Percentiles rank a stretch among this genome's conserved stretches.
Evolutionary conservation across 1,139 yeast species (phyloP).

Genomic region (Zygosaccharomyces sapae): DNA sequence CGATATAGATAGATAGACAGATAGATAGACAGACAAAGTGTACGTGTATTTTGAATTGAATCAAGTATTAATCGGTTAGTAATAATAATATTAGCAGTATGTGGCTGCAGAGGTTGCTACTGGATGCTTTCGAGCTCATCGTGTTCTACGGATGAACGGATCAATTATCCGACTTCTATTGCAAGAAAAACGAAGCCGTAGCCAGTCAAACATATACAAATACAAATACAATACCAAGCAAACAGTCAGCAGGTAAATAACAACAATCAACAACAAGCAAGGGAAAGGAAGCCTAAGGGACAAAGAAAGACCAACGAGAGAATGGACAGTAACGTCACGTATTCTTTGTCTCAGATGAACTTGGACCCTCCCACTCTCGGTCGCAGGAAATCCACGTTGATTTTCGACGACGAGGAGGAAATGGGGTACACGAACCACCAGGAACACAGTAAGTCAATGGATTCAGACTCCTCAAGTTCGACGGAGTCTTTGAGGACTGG

Average conservation of each 20-base stretch:
- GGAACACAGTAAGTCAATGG: slow-evolving; percentile 12
- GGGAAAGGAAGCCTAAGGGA: not conserved
- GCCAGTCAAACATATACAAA: too few species aligned
- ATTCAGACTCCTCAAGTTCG: slow-evolving; percentile 11
- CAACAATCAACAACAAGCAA: too few species aligned
- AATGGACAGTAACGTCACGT: slow-evolving; percentile 19
- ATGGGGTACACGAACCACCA: slow-evolving; percentile 16
- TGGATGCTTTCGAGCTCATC: too few species aligned
- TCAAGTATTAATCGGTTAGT: too few species aligned
- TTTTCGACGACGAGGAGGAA: slow-evolving; percentile 25
- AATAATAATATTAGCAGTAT: too few species aligned
- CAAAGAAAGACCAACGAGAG: not conserved
- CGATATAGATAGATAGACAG: not conserved
- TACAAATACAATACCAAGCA: too few species aligned
- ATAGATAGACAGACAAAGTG: not conserved
- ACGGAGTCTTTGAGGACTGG: slow-evolving; percentile 10
- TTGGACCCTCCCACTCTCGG: slow-evolving; percentile 25
- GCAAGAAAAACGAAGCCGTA: too few species aligned
- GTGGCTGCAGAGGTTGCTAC: too few species aligned
- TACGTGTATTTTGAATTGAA: too few species aligned
- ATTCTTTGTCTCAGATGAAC: slow-evolving; percentile 35
- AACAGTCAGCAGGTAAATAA: too few species aligned
- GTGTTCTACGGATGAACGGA: too few species aligned
- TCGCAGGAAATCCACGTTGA: slow-evolving; percentile 23
- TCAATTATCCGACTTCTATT: too few species aligned